Evolutionary conservation across 352 stramenopile species (phyloP).

Genomic region (Phytophthora foliorum): DNA sequence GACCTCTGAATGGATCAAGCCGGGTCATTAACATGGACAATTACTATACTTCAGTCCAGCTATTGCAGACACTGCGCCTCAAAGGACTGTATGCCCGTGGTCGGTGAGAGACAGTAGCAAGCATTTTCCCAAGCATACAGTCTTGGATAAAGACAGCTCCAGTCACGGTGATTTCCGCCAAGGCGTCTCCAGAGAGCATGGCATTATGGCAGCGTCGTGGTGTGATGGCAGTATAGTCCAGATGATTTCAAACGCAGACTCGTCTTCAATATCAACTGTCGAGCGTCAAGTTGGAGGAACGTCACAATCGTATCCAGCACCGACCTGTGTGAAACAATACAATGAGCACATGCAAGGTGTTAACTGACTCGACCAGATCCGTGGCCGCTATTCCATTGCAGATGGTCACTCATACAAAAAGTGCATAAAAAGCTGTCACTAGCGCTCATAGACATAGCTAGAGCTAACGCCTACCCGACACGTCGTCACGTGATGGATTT

Average conservation of each 20-base stretch:
- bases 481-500: constrained; percentile 1
- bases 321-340: no score
- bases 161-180: neutral
- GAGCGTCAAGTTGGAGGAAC: constrained; percentile 7
- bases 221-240: constrained; percentile 9
- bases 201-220: constrained; percentile 9
- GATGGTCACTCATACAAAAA: constrained; percentile 41
- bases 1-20: neutral
- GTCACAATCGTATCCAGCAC: no score
- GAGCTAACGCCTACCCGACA: constrained; percentile 13
- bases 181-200: neutral
- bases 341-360: constrained; percentile 45
- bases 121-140: neutral
- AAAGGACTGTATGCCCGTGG: neutral
- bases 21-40: constrained; percentile 9
- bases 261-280: neutral
- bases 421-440: constrained; percentile 42
- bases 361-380: constrained; percentile 35
- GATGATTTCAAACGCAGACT: constrained; percentile 11
- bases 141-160: constrained; percentile 1
- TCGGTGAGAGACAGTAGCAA: neutral
- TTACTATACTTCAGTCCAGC: constrained; percentile 18
- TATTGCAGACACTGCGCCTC: neutral
- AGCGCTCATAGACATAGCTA: constrained; percentile 26
- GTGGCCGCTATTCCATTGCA: constrained; percentile 30